Percentiles rank a stretch among this genome's conserved stretches.
Evolutionary conservation across 2,329 filamentous ascomycete genomes (phyloP).

Genomic region (Grosmannia huntii): DNA sequence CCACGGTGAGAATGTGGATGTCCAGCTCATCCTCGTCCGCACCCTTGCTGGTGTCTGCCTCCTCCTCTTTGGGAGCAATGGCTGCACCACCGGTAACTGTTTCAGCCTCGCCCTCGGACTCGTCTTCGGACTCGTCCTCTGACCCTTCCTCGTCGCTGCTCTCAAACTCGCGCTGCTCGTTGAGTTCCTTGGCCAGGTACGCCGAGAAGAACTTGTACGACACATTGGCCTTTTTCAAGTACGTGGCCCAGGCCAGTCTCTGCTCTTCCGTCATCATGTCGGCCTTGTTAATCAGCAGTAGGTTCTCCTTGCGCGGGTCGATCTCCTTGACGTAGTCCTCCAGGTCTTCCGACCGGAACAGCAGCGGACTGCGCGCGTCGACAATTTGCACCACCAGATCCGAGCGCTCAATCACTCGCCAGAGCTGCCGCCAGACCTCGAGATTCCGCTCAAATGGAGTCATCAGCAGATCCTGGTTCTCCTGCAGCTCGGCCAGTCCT

Average conservation of each 20-base stretch:
- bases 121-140: conserved; percentile 21
- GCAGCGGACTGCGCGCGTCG: conserved; percentile 83
- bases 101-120: conserved; percentile 24
- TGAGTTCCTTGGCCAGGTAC: conserved; percentile 76
- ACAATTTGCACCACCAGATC: conserved; percentile 97
- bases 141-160: conserved; percentile 23
- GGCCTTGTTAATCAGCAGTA: conserved; percentile 93
- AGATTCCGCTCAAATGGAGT: conserved; percentile 95
- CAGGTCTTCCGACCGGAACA: conserved; percentile 89
- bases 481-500: conserved; percentile 81
- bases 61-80: conserved; percentile 9
- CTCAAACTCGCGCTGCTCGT: conserved; percentile 55
- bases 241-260: conserved; percentile 70
- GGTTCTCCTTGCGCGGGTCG: conserved; percentile 73
- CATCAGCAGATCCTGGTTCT: conserved; percentile 89
- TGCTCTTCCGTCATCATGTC: conserved; percentile 95
- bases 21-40: conserved; percentile 37
- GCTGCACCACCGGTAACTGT: neutral
- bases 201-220: conserved; percentile 96
- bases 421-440: conserved; percentile 95
- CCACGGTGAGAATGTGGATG: conserved; percentile 77
- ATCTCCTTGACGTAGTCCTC: conserved; percentile 92
- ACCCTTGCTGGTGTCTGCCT: conserved; percentile 3
- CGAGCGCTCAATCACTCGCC: conserved; percentile 94
- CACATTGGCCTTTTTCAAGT: conserved; percentile 70